phyloP scores from a whole-genome alignment of 805 yeast genomes.

The Yarrowia sp. region DNA sequence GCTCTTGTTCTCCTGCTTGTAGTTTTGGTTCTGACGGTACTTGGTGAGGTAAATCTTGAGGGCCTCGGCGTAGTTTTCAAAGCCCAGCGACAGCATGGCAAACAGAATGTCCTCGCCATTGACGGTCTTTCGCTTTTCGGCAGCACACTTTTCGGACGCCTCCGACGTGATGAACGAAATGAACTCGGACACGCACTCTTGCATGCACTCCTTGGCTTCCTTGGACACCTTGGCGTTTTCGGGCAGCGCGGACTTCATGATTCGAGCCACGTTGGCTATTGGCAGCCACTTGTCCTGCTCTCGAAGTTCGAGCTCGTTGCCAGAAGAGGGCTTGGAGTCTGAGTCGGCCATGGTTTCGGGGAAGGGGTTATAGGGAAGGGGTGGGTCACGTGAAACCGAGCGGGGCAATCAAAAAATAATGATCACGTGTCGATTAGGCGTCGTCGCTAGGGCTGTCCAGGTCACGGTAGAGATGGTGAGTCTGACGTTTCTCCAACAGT shows the following conservation, averaged over 20 bases:
- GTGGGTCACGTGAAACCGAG: constrained; percentile 12
- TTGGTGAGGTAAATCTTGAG: constrained; percentile 72
- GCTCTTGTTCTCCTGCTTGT: constrained; percentile 42
- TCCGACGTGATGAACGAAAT: constrained; percentile 73
- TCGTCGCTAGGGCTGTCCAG: constrained; percentile 1
- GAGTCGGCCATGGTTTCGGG: constrained; percentile 35
- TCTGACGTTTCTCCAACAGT: constrained; percentile 34
- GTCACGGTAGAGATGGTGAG: constrained; percentile 22
- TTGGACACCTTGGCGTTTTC: constrained; percentile 76
- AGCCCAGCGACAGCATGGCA: constrained; percentile 70
- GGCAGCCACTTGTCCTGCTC: constrained; percentile 70
- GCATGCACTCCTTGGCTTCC: constrained; percentile 80
- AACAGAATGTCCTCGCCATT: constrained; percentile 73
- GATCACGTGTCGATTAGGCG: constrained; percentile 21
- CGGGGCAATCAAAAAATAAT: not conserved
- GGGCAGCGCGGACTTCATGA: constrained; percentile 79
- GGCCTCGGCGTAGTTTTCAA: constrained; percentile 73
- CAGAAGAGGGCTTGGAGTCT: constrained; percentile 38
- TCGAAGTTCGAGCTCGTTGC: constrained; percentile 58
- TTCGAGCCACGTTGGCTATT: constrained; percentile 68
- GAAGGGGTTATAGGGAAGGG: not conserved
- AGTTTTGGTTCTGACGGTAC: constrained; percentile 57
- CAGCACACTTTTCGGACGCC: constrained; percentile 65
- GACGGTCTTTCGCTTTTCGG: constrained; percentile 72
- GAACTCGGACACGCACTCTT: constrained; percentile 73